Evolutionary conservation across 164 flowering plant genomes (phyloP), one percentile per base, ranked within the genome.

Genomic region (Cinnamomum chago): DNA sequence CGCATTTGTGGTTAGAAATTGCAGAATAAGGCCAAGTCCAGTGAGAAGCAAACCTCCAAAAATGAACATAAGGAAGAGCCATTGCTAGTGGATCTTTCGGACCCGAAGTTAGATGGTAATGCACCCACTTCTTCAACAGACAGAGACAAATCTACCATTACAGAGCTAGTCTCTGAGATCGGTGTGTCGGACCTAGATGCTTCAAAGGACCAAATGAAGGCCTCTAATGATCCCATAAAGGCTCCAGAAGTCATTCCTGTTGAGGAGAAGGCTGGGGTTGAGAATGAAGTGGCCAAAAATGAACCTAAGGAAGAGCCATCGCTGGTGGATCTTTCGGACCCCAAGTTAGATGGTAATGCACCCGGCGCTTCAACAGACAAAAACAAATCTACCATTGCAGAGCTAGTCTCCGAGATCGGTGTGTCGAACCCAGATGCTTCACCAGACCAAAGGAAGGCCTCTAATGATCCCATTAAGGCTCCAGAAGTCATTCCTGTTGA

Each of bases 311-410:
- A 83, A 72, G 87, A 76, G 73, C 80, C 85, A 4, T 70, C 84
- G 60, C 60, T 14, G 80, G 85, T 86, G 52, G 88, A 84, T 77
- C 81, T 77, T 40, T 79, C 84, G 3, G 84, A 86, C 68, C 76
- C 88, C 65, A 77, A 79, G 65, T 64, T 70, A 2, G 71, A 76
- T 68, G 72, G 77, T 35, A 80, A 80, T 10, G 69, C 67, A 20
- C 79, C 70, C 24, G 79, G 75, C 25, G 79, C 68, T 30, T 77
- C 25, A 17, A 27, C 78, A 3, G 20, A 50, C 3, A 70, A 78
- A 67, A 5, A 66, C 13, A 68, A 73, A 65, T 30, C 68, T 71
- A 72, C 58, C 67, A 60, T 71, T 24, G 17, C 68, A 9, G 76
- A 81, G 7, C 73, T 78, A 58, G 72, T 76, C 66, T 68, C 77